These are phyloP conservation scores for Fusarium aywerte DNA, from an alignment of 2,329 filamentous ascomycete genomes.

Conservation along the genomic window DNA sequence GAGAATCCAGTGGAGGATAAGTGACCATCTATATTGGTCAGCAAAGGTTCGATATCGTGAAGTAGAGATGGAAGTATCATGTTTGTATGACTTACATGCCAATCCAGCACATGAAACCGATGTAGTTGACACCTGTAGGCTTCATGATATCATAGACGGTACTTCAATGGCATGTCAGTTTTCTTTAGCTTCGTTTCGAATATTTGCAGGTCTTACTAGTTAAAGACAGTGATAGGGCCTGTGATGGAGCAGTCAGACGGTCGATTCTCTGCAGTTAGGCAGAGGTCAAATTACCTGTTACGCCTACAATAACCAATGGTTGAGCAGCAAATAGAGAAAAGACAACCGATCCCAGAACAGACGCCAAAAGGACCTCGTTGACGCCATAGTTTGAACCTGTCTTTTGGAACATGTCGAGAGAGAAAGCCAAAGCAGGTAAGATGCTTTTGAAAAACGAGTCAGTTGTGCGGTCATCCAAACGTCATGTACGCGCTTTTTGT, in stretches of 20 bases:
- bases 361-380: slow-evolving; percentile 89
- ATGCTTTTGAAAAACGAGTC: slow-evolving; percentile 65
- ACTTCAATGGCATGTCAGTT: slow-evolving; percentile 50
- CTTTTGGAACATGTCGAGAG: slow-evolving; percentile 92
- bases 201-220: slow-evolving; percentile 67
- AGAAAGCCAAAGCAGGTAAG: slow-evolving; percentile 86
- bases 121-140: slow-evolving; percentile 80
- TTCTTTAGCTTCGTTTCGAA: neutral
- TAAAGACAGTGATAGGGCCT: slow-evolving; percentile 93
- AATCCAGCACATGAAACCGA: slow-evolving; percentile 93
- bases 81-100: slow-evolving; percentile 67
- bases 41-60: neutral
- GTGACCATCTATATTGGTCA: slow-evolving; percentile 71
- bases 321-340: slow-evolving; percentile 84
- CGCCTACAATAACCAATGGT: slow-evolving; percentile 89
- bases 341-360: slow-evolving; percentile 83
- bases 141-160: slow-evolving; percentile 91
- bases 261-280: neutral
- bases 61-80: too few species aligned
- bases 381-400: slow-evolving; percentile 87
- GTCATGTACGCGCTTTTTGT: slow-evolving; percentile 1
- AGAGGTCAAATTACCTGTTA: slow-evolving; percentile 68
- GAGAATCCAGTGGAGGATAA: slow-evolving; percentile 85
- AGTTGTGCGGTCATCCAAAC: slow-evolving; percentile 9
- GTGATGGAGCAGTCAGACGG: slow-evolving; percentile 12